Percentiles rank a stretch among this genome's conserved stretches.
phyloP scores from a whole-genome alignment of 768 basidiomycete species.

The Kwoniella dejecticola region DNA sequence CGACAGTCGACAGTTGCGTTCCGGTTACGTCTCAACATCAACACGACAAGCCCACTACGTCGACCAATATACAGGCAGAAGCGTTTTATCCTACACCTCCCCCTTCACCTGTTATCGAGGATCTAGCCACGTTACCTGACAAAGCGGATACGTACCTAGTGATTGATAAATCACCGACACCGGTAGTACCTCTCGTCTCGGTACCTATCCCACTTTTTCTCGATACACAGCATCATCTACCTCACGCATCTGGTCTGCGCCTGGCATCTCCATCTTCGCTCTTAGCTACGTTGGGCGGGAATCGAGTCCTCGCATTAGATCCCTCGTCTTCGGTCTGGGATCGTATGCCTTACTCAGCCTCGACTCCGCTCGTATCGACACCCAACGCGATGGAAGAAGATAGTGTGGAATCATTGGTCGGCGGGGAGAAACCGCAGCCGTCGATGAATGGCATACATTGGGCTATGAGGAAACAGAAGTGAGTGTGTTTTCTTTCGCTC shows the following conservation, averaged over 20 bases:
- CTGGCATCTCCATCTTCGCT: conserved; percentile 15
- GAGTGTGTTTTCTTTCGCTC: neutral
- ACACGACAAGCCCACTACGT: conserved; percentile 7
- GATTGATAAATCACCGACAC: neutral
- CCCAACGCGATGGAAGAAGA: conserved; percentile 36
- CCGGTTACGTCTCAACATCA: conserved; percentile 1
- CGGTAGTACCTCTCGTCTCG: neutral
- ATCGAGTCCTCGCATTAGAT: conserved; percentile 22
- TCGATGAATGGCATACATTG: conserved; percentile 21
- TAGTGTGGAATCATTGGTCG: conserved; percentile 32
- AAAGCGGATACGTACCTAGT: neutral
- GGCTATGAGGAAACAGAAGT: conserved; percentile 23
- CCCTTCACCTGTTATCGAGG: conserved; percentile 26
- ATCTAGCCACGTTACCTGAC: neutral
- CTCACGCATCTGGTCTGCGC: conserved; percentile 32
- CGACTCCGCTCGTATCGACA: conserved; percentile 13
- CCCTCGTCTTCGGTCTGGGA: conserved; percentile 26
- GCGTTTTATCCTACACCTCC: conserved; percentile 35
- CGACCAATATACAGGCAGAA: neutral
- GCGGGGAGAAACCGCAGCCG: conserved; percentile 16
- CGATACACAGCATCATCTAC: conserved; percentile 24
- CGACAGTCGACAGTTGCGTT: neutral
- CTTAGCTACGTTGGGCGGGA: conserved; percentile 27
- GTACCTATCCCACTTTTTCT: conserved; percentile 21
- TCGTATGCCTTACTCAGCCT: conserved; percentile 39